These are phyloP conservation scores for Lachancea fermentati DNA, from an alignment of 805 yeast species.

Conservation along the genomic window DNA sequence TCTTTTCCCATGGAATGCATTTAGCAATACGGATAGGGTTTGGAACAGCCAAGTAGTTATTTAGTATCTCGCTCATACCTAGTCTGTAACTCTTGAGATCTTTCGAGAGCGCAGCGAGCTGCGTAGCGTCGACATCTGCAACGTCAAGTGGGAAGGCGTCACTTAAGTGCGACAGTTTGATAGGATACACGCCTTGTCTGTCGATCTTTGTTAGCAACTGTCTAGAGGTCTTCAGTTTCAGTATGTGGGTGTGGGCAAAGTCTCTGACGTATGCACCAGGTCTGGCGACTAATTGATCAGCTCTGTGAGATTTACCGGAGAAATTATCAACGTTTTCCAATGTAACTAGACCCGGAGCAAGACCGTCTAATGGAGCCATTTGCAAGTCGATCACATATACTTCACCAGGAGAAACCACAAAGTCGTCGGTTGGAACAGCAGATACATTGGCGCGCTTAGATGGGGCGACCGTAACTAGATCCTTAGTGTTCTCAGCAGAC, in stretches of 20 bases:
- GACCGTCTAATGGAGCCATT: conserved; percentile 60
- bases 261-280: conserved; percentile 80
- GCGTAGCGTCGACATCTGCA: conserved; percentile 22
- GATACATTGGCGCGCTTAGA: conserved; percentile 36
- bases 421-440: conserved; percentile 76
- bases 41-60: conserved; percentile 70
- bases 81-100: conserved; percentile 61
- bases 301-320: conserved; percentile 55
- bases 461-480: conserved; percentile 37
- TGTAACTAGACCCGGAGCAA: conserved; percentile 58
- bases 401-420: conserved; percentile 71
- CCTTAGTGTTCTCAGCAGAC: conserved; percentile 26
- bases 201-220: conserved; percentile 65
- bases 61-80: conserved; percentile 74
- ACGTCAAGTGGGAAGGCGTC: conserved; percentile 53
- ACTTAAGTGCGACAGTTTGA: conserved; percentile 73
- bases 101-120: conserved; percentile 35
- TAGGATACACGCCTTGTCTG: conserved; percentile 81
- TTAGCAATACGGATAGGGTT: conserved; percentile 68
- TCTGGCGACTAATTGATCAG: conserved; percentile 47
- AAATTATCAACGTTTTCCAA: conserved; percentile 60
- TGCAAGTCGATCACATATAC: conserved; percentile 79
- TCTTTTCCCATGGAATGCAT: conserved; percentile 63
- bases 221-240: conserved; percentile 72
- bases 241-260: conserved; percentile 70